Conservation (phyloP, 2,329 filamentous ascomycete genomes). For the Mariannaea elegans region DNA sequence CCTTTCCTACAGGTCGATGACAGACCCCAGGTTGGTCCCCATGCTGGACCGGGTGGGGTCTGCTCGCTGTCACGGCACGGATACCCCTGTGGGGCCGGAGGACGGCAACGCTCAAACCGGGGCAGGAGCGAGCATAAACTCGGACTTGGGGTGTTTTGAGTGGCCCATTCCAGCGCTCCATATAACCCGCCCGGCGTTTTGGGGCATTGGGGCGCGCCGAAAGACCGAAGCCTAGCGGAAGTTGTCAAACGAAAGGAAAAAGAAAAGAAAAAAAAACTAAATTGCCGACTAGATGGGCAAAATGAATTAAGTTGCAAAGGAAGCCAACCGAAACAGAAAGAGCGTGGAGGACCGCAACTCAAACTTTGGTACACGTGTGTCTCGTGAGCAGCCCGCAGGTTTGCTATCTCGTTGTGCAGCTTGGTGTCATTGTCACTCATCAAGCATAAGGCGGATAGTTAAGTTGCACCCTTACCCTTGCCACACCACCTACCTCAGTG, state of each 20-base stretch:
- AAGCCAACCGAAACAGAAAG: too few species aligned
- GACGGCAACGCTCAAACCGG: slow-evolving; percentile 14
- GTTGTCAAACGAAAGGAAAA: neutral
- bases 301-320: neutral
- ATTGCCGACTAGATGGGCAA: neutral
- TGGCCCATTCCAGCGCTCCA: too few species aligned
- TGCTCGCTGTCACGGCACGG: slow-evolving; percentile 15
- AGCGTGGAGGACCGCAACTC: neutral
- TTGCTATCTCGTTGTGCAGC: neutral
- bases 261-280: neutral
- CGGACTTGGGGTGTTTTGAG: neutral
- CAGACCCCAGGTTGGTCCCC: neutral
- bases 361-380: too few species aligned
- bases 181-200: slow-evolving; percentile 8
- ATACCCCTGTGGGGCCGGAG: slow-evolving; percentile 16
- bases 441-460: neutral
- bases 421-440: neutral
- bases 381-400: too few species aligned
- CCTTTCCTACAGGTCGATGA: neutral
- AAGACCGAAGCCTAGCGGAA: slow-evolving; percentile 4
- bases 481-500: neutral
- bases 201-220: slow-evolving; percentile 7
- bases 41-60: slow-evolving; percentile 11
- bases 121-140: neutral
- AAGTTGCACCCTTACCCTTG: neutral